These are phyloP conservation scores for Diaporthe capsici DNA, from an alignment of 2,329 filamentous ascomycete genomes.

Conservation along the genomic window DNA sequence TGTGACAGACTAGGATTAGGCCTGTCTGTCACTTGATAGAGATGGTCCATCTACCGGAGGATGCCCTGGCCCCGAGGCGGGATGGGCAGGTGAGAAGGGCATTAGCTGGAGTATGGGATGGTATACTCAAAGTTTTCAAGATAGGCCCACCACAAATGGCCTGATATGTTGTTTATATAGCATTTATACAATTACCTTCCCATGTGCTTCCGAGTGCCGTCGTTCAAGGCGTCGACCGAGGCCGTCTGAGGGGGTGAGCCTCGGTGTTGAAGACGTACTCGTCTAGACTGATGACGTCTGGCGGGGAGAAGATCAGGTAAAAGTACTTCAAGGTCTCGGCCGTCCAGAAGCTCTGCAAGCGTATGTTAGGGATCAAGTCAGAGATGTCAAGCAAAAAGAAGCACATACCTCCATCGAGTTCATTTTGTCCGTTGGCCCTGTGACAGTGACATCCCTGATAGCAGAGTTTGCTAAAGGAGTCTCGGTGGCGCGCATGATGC, in stretches of 20 bases:
- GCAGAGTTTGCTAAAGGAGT: slow-evolving; percentile 44
- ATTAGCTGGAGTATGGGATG: background rate
- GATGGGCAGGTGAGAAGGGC: background rate
- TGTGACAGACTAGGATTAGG: background rate
- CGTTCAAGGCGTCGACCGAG: background rate
- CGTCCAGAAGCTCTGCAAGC: slow-evolving; percentile 71
- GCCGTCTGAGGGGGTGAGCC: slow-evolving; percentile 49
- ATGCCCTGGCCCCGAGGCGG: background rate
- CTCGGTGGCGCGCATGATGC: slow-evolving; percentile 74
- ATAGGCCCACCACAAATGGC: background rate
- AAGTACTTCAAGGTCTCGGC: slow-evolving; percentile 76
- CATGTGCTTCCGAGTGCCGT: background rate
- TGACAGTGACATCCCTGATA: slow-evolving; percentile 54
- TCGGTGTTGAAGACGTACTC: slow-evolving; percentile 65
- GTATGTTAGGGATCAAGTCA: background rate
- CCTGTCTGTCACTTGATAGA: background rate
- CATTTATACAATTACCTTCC: background rate
- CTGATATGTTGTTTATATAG: background rate
- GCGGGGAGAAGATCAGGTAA: slow-evolving; percentile 71
- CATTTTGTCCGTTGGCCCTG: slow-evolving; percentile 53
- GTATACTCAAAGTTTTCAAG: background rate
- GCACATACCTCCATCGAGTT: slow-evolving; percentile 53
- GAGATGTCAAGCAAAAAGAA: background rate
- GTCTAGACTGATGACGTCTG: slow-evolving; percentile 68
- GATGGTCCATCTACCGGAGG: background rate